phyloP scores from a whole-genome alignment of 2,329 filamentous ascomycete genomes.

The Neonectria neomacrospora region DNA sequence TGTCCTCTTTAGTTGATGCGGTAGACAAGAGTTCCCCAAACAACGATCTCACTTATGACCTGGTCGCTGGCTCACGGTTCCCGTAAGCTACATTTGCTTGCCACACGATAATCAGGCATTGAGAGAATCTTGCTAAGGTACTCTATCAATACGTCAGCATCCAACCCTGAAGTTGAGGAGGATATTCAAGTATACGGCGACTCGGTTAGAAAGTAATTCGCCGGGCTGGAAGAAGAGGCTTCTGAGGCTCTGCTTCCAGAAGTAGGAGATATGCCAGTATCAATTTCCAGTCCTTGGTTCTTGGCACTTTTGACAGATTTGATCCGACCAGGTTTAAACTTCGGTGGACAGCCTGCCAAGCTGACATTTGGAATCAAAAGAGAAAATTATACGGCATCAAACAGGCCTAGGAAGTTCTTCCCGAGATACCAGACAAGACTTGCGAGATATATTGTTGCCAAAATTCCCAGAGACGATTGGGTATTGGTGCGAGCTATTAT shows the following conservation, averaged over 20 bases:
- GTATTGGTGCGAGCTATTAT: too few species aligned
- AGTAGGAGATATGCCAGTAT: neutral
- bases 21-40: neutral
- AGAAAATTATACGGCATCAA: neutral
- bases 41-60: too few species aligned
- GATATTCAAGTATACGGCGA: neutral
- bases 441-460: neutral
- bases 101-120: neutral
- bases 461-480: too few species aligned
- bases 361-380: neutral
- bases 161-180: neutral
- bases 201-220: neutral
- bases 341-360: neutral
- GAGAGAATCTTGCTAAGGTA: neutral
- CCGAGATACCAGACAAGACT: neutral
- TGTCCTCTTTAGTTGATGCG: too few species aligned
- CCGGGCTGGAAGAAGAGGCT: neutral
- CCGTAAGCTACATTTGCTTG: neutral
- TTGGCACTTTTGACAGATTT: neutral
- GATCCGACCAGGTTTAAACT: neutral
- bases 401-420: neutral
- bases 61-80: neutral
- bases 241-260: neutral
- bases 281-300: neutral
- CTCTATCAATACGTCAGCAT: neutral